Percentiles rank a stretch among this genome's conserved stretches.
Conservation (phyloP, 129 eudicot genomes). For the Centella asiatica region DNA sequence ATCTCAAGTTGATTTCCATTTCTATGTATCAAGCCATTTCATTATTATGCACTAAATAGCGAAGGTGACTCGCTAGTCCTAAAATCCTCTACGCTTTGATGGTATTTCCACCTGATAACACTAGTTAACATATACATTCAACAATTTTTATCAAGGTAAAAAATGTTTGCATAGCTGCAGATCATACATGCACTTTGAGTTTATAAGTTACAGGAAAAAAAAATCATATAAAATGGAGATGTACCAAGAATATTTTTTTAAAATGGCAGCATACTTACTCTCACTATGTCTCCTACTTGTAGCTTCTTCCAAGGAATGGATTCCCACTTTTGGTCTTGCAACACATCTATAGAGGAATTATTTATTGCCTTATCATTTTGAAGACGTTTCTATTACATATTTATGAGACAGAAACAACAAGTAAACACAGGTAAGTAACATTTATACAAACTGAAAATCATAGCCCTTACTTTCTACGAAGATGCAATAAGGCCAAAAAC, state of each 20-base stretch:
- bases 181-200: neutral
- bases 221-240: neutral
- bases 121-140: neutral
- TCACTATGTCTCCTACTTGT: conserved; percentile 87
- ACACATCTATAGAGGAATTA: conserved; percentile 59
- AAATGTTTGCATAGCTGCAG: too few relatives aligned
- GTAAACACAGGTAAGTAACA: neutral
- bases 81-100: too few relatives aligned
- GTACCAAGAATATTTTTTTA: neutral
- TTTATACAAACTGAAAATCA: too few relatives aligned
- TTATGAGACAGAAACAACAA: neutral
- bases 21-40: too few relatives aligned
- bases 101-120: too few relatives aligned
- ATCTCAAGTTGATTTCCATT: too few relatives aligned
- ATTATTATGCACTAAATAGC: too few relatives aligned
- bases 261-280: conserved; percentile 39
- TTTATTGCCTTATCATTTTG: conserved; percentile 88
- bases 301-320: conserved; percentile 77
- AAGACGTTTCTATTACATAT: conserved; percentile 68
- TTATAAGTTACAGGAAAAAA: conserved; percentile 7
- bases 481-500: neutral
- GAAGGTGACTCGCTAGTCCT: too few relatives aligned
- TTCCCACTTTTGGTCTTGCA: conserved; percentile 77
- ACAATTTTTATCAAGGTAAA: too few relatives aligned
- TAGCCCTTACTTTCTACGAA: neutral